Conservation (phyloP, 108 stramenopile genomes). For the Conticribra guillardii region DNA sequence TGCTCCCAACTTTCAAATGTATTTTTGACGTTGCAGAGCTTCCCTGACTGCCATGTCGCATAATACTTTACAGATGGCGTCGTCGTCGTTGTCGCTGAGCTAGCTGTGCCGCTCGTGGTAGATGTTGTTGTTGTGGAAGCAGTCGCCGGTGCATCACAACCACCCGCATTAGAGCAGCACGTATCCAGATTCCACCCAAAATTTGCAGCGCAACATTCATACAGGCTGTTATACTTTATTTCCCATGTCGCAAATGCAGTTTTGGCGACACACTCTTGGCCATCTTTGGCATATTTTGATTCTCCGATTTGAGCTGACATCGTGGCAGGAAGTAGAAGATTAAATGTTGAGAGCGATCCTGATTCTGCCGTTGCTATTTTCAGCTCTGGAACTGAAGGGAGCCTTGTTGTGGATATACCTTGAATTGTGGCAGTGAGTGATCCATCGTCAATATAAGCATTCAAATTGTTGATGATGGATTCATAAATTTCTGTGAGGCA, state of each 20-base stretch:
- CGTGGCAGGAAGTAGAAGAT: slow-evolving; percentile 38
- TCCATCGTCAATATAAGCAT: slow-evolving; percentile 21
- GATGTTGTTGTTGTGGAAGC: too few relatives aligned
- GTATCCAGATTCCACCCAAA: slow-evolving; percentile 28
- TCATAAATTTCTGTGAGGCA: slow-evolving; percentile 29
- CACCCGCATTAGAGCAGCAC: slow-evolving; percentile 34
- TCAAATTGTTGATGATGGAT: slow-evolving; percentile 11
- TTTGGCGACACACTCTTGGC: slow-evolving; percentile 32
- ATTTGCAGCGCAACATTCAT: slow-evolving; percentile 27
- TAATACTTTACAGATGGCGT: too few relatives aligned
- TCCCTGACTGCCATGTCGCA: too few relatives aligned
- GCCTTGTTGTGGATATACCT: slow-evolving; percentile 10
- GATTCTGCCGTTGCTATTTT: slow-evolving; percentile 9
- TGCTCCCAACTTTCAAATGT: slow-evolving; percentile 33
- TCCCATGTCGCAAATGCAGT: slow-evolving; percentile 22
- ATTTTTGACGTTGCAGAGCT: slow-evolving; percentile 30
- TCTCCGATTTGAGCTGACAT: slow-evolving; percentile 26
- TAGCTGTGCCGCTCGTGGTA: slow-evolving; percentile 2
- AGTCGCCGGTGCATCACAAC: too few relatives aligned
- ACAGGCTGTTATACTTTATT: slow-evolving; percentile 24
- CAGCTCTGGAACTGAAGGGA: slow-evolving; percentile 48
- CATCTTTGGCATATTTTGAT: slow-evolving; percentile 25
- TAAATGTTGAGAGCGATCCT: slow-evolving; percentile 6
- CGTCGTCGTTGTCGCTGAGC: too few relatives aligned
- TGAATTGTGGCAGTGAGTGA: slow-evolving; percentile 12